Conservation (phyloP, 2,329 filamentous ascomycete species). For the Ampelomyces quisqualis region DNA sequence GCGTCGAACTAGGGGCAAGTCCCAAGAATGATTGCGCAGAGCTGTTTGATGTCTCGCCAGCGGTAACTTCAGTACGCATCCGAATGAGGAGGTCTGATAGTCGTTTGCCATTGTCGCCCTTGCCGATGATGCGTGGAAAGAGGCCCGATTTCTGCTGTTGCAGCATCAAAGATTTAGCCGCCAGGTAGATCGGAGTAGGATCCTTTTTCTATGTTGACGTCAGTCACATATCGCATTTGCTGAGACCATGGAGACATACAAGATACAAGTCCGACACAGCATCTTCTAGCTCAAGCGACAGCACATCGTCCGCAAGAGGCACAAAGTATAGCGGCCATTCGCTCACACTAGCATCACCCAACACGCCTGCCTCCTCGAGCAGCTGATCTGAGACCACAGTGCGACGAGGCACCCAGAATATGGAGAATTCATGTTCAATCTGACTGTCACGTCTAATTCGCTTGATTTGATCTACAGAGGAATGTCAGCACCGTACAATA, state of each 20-base stretch:
- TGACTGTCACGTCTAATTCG: conserved; percentile 83
- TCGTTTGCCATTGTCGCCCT: conserved; percentile 89
- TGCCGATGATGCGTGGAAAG: conserved; percentile 91
- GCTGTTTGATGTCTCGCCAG: conserved; percentile 69
- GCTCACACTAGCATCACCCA: conserved; percentile 86
- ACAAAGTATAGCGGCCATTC: conserved; percentile 90
- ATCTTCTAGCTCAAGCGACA: conserved; percentile 87
- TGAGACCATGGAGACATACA: conserved; percentile 44
- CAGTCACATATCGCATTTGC: conserved; percentile 13
- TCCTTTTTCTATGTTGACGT: conserved; percentile 66
- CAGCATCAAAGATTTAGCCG: conserved; percentile 90
- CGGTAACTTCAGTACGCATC: conserved; percentile 86
- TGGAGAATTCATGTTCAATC: conserved; percentile 91
- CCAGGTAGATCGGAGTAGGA: conserved; percentile 82
- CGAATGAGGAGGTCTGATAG: conserved; percentile 83
- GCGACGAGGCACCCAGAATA: conserved; percentile 92
- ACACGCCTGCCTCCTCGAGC: conserved; percentile 86
- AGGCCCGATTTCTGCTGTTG: conserved; percentile 89
- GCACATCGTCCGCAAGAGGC: conserved; percentile 83
- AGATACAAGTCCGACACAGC: conserved; percentile 86
- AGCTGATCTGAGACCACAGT: conserved; percentile 89
- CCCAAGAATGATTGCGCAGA: conserved; percentile 59
- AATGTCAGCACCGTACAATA: conserved; percentile 52
- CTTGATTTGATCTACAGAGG: conserved; percentile 77
- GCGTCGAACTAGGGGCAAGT: conserved; percentile 79